phyloP scores from a whole-genome alignment of 1,139 yeast species.

The Yamadazyma sp. region DNA sequence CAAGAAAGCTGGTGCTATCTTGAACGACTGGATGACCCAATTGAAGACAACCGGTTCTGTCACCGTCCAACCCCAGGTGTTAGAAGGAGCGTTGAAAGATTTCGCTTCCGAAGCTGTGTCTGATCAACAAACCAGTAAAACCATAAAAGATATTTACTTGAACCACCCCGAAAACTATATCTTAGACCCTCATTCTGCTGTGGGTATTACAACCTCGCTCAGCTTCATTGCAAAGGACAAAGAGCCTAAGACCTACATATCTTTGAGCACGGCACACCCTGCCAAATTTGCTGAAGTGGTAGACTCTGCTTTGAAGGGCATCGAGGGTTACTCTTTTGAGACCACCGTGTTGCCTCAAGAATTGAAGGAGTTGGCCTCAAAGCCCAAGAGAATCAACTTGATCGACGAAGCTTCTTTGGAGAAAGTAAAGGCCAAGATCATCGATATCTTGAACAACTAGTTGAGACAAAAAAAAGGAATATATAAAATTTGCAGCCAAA shows the following conservation, averaged over 20 bases:
- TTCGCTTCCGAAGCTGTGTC: slow-evolving; percentile 81
- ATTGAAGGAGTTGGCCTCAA: slow-evolving; percentile 65
- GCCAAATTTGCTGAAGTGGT: slow-evolving; percentile 98
- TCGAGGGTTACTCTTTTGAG: slow-evolving; percentile 79
- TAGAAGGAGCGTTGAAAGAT: slow-evolving; percentile 63
- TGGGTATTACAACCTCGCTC: slow-evolving; percentile 81
- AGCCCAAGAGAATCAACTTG: slow-evolving; percentile 74
- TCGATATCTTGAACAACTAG: slow-evolving; percentile 51
- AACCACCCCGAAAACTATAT: slow-evolving; percentile 69
- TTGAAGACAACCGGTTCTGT: slow-evolving; percentile 78
- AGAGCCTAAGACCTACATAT: slow-evolving; percentile 54
- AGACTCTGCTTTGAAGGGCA: slow-evolving; percentile 65
- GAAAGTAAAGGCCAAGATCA: slow-evolving; percentile 71
- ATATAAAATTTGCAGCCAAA: neutral
- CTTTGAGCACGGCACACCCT: slow-evolving; percentile 96
- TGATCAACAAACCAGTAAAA: slow-evolving; percentile 70
- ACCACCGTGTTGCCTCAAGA: slow-evolving; percentile 87
- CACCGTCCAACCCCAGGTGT: slow-evolving; percentile 62
- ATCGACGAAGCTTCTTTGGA: slow-evolving; percentile 75
- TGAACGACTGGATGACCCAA: slow-evolving; percentile 75
- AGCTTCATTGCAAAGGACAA: slow-evolving; percentile 54
- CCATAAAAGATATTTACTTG: slow-evolving; percentile 71
- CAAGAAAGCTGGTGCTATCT: slow-evolving; percentile 69
- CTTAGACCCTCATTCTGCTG: slow-evolving; percentile 95
- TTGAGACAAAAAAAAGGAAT: no score